Conservation (phyloP, 805 yeast species). For the Wickerhamomyces chambardii region DNA sequence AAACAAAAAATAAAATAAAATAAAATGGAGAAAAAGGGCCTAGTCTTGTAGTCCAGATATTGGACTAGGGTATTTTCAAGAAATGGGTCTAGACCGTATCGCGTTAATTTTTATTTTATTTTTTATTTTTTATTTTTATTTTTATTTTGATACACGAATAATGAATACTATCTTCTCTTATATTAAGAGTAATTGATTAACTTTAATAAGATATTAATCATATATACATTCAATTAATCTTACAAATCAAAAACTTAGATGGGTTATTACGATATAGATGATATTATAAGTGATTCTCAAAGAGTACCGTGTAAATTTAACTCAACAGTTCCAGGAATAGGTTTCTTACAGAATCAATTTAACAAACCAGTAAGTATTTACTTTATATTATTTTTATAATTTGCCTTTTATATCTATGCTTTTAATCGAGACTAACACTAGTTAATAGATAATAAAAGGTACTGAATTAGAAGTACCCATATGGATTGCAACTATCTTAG, state of each 20-base stretch:
- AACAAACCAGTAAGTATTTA: slow-evolving; percentile 33
- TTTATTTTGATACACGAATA: too few relatives aligned
- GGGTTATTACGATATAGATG: slow-evolving; percentile 69
- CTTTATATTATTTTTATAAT: not conserved
- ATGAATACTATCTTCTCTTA: too few relatives aligned
- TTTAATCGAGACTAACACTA: not conserved
- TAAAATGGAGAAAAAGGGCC: too few relatives aligned
- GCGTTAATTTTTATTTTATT: too few relatives aligned
- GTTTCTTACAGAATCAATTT: slow-evolving; percentile 75
- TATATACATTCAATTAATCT: not conserved
- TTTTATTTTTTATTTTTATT: too few relatives aligned
- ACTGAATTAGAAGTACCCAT: slow-evolving; percentile 73
- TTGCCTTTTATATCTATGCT: too few relatives aligned
- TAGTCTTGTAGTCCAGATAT: too few relatives aligned
- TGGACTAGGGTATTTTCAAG: too few relatives aligned
- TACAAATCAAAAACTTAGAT: slow-evolving; percentile 6
- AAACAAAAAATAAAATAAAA: too few relatives aligned
- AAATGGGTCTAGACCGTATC: too few relatives aligned
- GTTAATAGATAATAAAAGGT: slow-evolving; percentile 36
- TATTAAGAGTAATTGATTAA: too few relatives aligned
- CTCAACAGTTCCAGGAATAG: slow-evolving; percentile 76
- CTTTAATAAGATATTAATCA: too few relatives aligned
- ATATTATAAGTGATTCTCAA: slow-evolving; percentile 61
- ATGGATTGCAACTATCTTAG: slow-evolving; percentile 82
- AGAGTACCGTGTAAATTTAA: slow-evolving; percentile 76